Conservation (phyloP, 2,329 filamentous ascomycete genomes). For the Aureobasidium vineae region DNA sequence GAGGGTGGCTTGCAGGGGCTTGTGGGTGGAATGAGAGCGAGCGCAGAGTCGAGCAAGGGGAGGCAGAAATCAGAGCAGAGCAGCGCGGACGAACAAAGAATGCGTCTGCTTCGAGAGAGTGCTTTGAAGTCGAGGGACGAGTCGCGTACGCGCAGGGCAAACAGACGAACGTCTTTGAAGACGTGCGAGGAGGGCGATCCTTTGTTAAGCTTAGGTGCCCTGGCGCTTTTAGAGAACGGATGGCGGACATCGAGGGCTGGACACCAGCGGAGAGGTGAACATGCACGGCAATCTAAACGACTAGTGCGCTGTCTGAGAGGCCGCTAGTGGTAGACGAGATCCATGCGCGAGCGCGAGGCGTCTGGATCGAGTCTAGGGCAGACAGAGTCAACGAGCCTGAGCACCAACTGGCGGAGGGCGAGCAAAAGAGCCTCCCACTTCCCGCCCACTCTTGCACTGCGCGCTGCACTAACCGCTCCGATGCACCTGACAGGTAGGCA, state of each 20-base stretch:
- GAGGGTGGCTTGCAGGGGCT: conserved; percentile 28
- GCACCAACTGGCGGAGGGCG: not conserved
- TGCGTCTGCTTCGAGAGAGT: not conserved
- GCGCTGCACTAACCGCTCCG: conserved; percentile 12
- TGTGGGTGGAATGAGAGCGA: conserved; percentile 22
- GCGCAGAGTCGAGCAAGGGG: conserved; percentile 23
- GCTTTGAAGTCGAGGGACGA: conserved; percentile 21
- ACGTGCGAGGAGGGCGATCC: conserved; percentile 46
- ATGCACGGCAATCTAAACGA: conserved; percentile 45
- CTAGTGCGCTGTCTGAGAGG: conserved; percentile 46
- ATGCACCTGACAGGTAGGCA: conserved; percentile 20
- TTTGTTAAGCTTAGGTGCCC: conserved; percentile 52
- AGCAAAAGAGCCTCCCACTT: conserved; percentile 21
- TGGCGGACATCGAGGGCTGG: conserved; percentile 47
- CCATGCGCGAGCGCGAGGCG: conserved; percentile 44
- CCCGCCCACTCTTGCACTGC: not conserved
- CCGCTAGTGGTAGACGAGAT: conserved; percentile 40
- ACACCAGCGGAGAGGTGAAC: conserved; percentile 40
- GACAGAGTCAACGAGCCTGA: not conserved
- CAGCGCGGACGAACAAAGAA: conserved; percentile 20
- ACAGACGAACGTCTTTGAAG: conserved; percentile 28
- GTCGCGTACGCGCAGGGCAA: conserved; percentile 24
- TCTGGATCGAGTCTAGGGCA: conserved; percentile 40
- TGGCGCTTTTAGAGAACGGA: conserved; percentile 45
- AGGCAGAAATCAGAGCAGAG: conserved; percentile 2